Evolutionary conservation across 352 stramenopile species (phyloP).

Genomic region (Blastocystis sp.): DNA sequence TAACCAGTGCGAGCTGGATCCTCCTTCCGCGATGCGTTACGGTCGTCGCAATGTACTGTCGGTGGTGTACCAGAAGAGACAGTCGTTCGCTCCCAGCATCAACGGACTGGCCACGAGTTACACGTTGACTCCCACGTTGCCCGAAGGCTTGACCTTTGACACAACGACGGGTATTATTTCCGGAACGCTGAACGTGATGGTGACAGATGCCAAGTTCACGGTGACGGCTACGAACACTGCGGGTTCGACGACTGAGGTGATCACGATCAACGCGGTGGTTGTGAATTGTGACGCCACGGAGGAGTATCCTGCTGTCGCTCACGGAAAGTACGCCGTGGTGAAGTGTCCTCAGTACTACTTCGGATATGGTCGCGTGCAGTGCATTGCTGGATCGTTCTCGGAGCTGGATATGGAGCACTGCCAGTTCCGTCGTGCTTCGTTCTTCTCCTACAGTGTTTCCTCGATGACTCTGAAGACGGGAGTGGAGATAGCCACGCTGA

Average conservation of each 20-base stretch:
- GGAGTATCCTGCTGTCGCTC: background rate
- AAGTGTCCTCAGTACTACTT: background rate
- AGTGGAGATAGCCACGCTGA: background rate
- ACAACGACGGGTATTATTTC: background rate
- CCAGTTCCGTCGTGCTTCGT: background rate
- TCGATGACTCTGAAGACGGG: background rate
- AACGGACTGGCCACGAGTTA: background rate
- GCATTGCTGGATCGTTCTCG: background rate
- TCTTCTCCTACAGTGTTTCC: background rate
- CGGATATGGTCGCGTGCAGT: background rate
- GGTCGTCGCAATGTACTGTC: background rate
- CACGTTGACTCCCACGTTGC: background rate
- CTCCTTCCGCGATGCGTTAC: background rate
- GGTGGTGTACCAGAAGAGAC: background rate
- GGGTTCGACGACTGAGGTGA: background rate
- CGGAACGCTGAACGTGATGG: background rate
- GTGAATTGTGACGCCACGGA: background rate
- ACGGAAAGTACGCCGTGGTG: background rate
- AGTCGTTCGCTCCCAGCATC: background rate
- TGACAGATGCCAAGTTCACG: constrained; percentile 5
- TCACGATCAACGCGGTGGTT: background rate
- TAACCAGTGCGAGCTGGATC: background rate
- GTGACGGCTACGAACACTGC: background rate
- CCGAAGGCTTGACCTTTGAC: background rate
- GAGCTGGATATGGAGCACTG: background rate